Percentiles rank a stretch among this genome's conserved stretches.
phyloP scores from a whole-genome alignment of 352 stramenopile species.

The Pythium scleroteichum region DNA sequence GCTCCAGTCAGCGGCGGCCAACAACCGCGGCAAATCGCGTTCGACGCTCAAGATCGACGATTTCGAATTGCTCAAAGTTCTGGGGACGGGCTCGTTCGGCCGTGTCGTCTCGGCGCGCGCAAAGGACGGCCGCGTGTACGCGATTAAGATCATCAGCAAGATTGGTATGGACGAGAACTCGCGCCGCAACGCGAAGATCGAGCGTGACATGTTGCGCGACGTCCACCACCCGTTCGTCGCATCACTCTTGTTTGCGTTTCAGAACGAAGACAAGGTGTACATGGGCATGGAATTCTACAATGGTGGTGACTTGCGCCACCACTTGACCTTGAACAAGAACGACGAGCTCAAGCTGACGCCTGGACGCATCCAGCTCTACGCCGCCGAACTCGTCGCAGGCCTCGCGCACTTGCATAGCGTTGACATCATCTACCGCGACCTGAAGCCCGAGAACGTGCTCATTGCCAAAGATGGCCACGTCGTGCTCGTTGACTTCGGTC shows the following conservation, averaged over 20 bases:
- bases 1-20: constrained; percentile 16
- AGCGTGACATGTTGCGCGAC: constrained; percentile 94
- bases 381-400: constrained; percentile 78
- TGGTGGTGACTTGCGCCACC: constrained; percentile 93
- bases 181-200: constrained; percentile 84
- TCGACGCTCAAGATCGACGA: constrained; percentile 84
- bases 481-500: constrained; percentile 90
- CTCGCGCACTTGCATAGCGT: constrained; percentile 89
- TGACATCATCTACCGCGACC: constrained; percentile 88
- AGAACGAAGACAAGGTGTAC: constrained; percentile 98
- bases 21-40: constrained; percentile 67
- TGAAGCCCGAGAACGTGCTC: constrained; percentile 90
- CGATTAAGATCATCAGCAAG: constrained; percentile 90
- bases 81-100: constrained; percentile 83
- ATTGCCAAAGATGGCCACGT: constrained; percentile 88
- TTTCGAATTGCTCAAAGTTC: constrained; percentile 86
- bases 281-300: constrained; percentile 99
- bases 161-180: constrained; percentile 86
- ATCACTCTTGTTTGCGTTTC: constrained; percentile 96
- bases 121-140: constrained; percentile 71
- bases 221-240: constrained; percentile 97
- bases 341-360: constrained; percentile 69
- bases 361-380: constrained; percentile 81
- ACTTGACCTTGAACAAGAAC: constrained; percentile 71
- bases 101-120: constrained; percentile 78